Evolutionary conservation across 2,329 filamentous ascomycete genomes (phyloP), one percentile per base, ranked within the genome.

Genomic region (Apiospora marii): DNA sequence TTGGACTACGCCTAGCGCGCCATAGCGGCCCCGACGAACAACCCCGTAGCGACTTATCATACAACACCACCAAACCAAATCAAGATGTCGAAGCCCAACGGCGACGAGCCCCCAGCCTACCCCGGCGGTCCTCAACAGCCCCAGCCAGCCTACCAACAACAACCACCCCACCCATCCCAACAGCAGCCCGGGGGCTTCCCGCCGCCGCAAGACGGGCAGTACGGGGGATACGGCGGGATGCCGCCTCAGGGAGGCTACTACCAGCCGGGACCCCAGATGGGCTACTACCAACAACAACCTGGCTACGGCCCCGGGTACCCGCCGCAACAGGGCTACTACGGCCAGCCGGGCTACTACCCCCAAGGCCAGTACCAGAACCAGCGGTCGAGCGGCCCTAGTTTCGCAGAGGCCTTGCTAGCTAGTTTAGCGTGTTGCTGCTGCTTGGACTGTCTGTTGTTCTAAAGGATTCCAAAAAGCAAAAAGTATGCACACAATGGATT

Each of bases 391-490:
- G 70, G 72, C 19, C 71, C 72, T 69, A 73, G 74, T 27, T 73
- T 71, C 22, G 73, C 88, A 58, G 84, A 84, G 46, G 86, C 85
- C 58, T 78, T 89, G 70, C 76, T 89, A 22, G 88, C 86, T 22
- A 83, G 83, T 74, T 78, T 88, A 73, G 88, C 88, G 1, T 90
- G 88, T 79, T 90, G 88, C 79, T 90, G 88, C 81, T 90, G 88
- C 78, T 78, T 90, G 77, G 88, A 90, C 75, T 82, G 84, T 64
- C 75, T 82, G 30, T 78, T 90, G n/a, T 89, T 89, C 77, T 90
- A 86, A 86, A 78, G 58, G 24, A n/a, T 41, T 10, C 24, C 2
- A 4, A 68, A n/a, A 48, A 16, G 41, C n/a, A 46, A 22, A 4
- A 1, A 2, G 41, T 8, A 41, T 10, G 37, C 37, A 41, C 37